Evolutionary conservation across 2,329 filamentous ascomycete species (phyloP).

Genomic region (Apiospora arundinis): DNA sequence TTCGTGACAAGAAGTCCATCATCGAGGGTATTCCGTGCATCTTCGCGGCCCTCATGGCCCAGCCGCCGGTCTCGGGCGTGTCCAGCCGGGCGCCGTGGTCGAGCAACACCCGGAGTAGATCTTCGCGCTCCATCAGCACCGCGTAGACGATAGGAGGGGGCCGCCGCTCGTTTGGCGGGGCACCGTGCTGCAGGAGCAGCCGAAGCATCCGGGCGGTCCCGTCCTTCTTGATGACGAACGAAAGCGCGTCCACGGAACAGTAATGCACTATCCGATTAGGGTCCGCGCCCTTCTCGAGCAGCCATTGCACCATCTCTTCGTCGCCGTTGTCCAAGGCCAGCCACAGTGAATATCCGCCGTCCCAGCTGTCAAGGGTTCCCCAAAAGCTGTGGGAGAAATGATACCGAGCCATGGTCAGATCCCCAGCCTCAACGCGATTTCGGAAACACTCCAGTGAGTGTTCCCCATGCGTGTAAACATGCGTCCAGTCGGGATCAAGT

Average conservation of each 20-base stretch:
- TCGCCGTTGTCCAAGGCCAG: no score
- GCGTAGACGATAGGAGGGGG: slow-evolving; percentile 22
- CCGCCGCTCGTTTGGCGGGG: slow-evolving; percentile 22
- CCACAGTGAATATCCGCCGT: no score
- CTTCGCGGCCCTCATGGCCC: background rate
- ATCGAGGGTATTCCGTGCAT: background rate
- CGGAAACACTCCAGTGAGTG: no score
- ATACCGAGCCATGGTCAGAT: no score
- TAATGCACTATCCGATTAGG: background rate
- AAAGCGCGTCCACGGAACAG: background rate
- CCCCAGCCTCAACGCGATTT: no score
- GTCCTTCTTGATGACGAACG: background rate
- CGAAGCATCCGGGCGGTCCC: background rate
- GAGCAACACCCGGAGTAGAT: slow-evolving; percentile 27
- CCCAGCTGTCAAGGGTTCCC: no score
- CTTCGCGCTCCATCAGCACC: slow-evolving; percentile 26
- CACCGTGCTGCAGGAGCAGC: slow-evolving; percentile 16
- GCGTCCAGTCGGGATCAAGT: no score
- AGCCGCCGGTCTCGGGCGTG: background rate
- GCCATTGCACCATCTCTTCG: no score
- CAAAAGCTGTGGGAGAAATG: no score
- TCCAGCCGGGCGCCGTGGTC: background rate
- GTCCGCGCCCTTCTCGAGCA: background rate
- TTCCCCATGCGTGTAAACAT: no score
- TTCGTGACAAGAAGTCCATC: background rate